A percentile compares a stretch with the other conserved stretches of the same genome.
Evolutionary conservation across 2,329 filamentous ascomycete genomes (phyloP).

Genomic region (Xenosphaeropsis pyriputrescens): DNA sequence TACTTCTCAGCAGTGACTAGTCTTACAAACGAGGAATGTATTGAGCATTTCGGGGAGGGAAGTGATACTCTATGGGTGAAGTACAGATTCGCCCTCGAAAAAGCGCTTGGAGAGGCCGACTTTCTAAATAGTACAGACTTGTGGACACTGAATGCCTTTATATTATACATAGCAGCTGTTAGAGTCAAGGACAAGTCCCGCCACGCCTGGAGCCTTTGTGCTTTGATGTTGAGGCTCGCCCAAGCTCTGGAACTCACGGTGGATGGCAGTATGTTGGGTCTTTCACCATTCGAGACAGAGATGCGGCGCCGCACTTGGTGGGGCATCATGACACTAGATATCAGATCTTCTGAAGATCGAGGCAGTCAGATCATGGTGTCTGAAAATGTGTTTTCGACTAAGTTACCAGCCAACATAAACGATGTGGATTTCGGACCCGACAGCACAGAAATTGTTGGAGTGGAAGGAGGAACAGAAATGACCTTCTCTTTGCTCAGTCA

Average conservation of each 20-base stretch:
- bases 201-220: slow-evolving; percentile 24
- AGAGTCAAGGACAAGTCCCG: slow-evolving; percentile 16
- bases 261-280: slow-evolving; percentile 29
- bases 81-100: slow-evolving; percentile 4
- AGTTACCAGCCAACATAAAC: slow-evolving; percentile 33
- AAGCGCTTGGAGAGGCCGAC: slow-evolving; percentile 30
- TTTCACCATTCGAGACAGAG: slow-evolving; percentile 32
- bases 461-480: slow-evolving; percentile 6
- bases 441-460: slow-evolving; percentile 1
- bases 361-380: slow-evolving; percentile 28
- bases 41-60: slow-evolving; percentile 32
- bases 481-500: slow-evolving; percentile 4
- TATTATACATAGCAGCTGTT: slow-evolving; percentile 35
- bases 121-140: slow-evolving; percentile 47
- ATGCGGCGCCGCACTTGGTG: slow-evolving; percentile 36
- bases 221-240: slow-evolving; percentile 19
- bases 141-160: slow-evolving; percentile 44
- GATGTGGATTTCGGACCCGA: slow-evolving; percentile 27
- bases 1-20: slow-evolving; percentile 15
- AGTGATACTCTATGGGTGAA: slow-evolving; percentile 13
- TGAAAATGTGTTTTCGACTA: slow-evolving; percentile 28
- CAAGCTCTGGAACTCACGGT: slow-evolving; percentile 30
- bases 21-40: slow-evolving; percentile 27
- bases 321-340: slow-evolving; percentile 30
- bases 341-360: slow-evolving; percentile 31